phyloP scores from a whole-genome alignment of 352 stramenopile genomes.

The Pythium phragmiticola region DNA sequence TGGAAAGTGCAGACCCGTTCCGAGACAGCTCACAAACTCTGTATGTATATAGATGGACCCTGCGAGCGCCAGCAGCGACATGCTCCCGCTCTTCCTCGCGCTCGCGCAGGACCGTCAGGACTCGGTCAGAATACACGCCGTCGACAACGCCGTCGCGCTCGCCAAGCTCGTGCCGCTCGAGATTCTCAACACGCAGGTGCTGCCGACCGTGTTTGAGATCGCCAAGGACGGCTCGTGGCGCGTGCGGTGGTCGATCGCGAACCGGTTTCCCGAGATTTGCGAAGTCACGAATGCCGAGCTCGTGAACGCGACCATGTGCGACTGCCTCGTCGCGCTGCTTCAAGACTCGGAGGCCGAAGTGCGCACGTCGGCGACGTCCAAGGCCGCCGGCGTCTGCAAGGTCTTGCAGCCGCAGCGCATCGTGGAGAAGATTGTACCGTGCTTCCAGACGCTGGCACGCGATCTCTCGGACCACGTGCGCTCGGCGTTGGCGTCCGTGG shows the following conservation, averaged over 20 bases:
- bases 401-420: constrained; percentile 65
- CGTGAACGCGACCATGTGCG: constrained; percentile 70
- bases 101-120: constrained; percentile 93
- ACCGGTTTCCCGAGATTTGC: constrained; percentile 94
- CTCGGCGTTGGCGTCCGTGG: constrained; percentile 92
- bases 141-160: constrained; percentile 96
- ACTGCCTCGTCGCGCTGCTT: constrained; percentile 93
- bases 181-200: constrained; percentile 73
- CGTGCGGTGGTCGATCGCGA: constrained; percentile 97
- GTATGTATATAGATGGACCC: constrained; percentile 50
- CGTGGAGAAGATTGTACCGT: constrained; percentile 75
- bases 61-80: constrained; percentile 55
- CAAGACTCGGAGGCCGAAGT: constrained; percentile 97
- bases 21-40: background rate
- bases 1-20: background rate
- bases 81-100: constrained; percentile 83
- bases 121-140: constrained; percentile 96
- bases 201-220: constrained; percentile 90
- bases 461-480: constrained; percentile 97
- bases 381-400: constrained; percentile 69
- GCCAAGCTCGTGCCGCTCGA: constrained; percentile 81
- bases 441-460: constrained; percentile 92
- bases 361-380: constrained; percentile 93
- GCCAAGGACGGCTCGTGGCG: constrained; percentile 97
- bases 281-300: constrained; percentile 77